Conservation (phyloP, 2,329 filamentous ascomycete species). For the Fusarium sp. region DNA sequence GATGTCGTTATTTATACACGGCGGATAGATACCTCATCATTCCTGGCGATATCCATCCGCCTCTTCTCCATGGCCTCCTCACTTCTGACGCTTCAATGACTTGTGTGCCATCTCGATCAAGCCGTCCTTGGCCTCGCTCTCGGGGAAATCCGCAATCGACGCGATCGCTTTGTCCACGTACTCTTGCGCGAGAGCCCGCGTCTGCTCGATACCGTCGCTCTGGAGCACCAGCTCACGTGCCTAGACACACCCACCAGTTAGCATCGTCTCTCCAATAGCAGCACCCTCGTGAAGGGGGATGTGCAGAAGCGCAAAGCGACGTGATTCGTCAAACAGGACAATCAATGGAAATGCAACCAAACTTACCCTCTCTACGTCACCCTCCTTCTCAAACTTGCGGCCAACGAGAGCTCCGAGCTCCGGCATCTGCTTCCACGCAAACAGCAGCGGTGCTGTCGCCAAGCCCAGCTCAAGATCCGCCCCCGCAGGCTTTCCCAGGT, state of each 20-base stretch:
- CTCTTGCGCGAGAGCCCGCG: conserved; percentile 87
- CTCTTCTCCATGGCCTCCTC: conserved; percentile 38
- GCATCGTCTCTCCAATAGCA: conserved; percentile 30
- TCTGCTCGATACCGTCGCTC: conserved; percentile 92
- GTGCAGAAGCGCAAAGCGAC: conserved; percentile 4
- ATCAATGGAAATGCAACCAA: background rate
- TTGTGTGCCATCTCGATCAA: conserved; percentile 95
- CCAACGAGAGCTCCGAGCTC: conserved; percentile 91
- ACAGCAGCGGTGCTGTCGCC: conserved; percentile 92
- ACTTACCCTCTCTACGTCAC: conserved; percentile 86
- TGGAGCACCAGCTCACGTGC: conserved; percentile 86
- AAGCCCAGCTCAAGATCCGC: conserved; percentile 94
- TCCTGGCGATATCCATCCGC: conserved; percentile 4
- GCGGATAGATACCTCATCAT: background rate
- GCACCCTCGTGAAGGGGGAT: background rate
- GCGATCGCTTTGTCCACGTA: conserved; percentile 90
- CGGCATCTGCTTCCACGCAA: conserved; percentile 91
- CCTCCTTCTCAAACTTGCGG: conserved; percentile 85
- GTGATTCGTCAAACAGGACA: conserved; percentile 29
- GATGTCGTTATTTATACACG: conserved; percentile 39
- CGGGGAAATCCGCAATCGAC: conserved; percentile 86
- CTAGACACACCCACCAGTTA: conserved; percentile 59
- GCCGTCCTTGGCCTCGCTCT: conserved; percentile 94
- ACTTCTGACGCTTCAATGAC: conserved; percentile 90
- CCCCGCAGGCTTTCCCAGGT: conserved; percentile 94